Evolutionary conservation across 2,329 filamentous ascomycete genomes (phyloP).

Genomic region (Fusarium compactum): DNA sequence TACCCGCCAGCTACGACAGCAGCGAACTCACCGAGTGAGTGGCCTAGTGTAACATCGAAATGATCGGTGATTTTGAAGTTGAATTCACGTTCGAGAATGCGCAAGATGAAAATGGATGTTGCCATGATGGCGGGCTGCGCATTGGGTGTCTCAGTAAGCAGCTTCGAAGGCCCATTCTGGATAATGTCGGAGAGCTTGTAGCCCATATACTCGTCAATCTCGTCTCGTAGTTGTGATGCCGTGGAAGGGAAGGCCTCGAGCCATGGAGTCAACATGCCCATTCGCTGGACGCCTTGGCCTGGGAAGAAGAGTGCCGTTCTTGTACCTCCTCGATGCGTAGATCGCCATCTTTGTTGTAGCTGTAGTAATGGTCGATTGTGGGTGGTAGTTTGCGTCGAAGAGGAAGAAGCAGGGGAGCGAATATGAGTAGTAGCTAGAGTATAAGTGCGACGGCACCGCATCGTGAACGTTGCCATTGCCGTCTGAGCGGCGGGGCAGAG

Average conservation of each 20-base stretch:
- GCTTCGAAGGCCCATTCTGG: slow-evolving; percentile 79
- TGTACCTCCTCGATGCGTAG: slow-evolving; percentile 54
- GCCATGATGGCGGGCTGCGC: slow-evolving; percentile 98
- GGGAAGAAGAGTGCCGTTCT: slow-evolving; percentile 72
- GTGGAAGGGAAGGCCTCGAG: slow-evolving; percentile 85
- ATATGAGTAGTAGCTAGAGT: slow-evolving; percentile 8
- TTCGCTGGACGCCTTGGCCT: slow-evolving; percentile 88
- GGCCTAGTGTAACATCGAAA: slow-evolving; percentile 86
- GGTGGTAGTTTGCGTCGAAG: neutral
- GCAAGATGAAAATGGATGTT: slow-evolving; percentile 88
- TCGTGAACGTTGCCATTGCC: slow-evolving; percentile 50
- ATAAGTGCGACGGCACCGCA: slow-evolving; percentile 47
- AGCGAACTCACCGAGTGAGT: slow-evolving; percentile 93
- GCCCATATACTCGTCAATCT: slow-evolving; percentile 83
- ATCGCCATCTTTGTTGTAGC: slow-evolving; percentile 46
- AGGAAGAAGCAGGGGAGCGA: slow-evolving; percentile 9
- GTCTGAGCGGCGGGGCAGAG: slow-evolving; percentile 40
- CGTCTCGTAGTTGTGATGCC: slow-evolving; percentile 80
- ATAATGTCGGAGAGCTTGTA: slow-evolving; percentile 83
- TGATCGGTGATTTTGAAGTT: slow-evolving; percentile 77
- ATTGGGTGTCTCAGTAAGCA: slow-evolving; percentile 84
- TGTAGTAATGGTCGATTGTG: slow-evolving; percentile 20
- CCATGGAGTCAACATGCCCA: slow-evolving; percentile 90
- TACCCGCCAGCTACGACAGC: slow-evolving; percentile 88
- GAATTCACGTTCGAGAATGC: slow-evolving; percentile 87